Evolutionary conservation across 1,284 basidiomycete genomes (phyloP).

Genomic region (Earliella scabrosa): DNA sequence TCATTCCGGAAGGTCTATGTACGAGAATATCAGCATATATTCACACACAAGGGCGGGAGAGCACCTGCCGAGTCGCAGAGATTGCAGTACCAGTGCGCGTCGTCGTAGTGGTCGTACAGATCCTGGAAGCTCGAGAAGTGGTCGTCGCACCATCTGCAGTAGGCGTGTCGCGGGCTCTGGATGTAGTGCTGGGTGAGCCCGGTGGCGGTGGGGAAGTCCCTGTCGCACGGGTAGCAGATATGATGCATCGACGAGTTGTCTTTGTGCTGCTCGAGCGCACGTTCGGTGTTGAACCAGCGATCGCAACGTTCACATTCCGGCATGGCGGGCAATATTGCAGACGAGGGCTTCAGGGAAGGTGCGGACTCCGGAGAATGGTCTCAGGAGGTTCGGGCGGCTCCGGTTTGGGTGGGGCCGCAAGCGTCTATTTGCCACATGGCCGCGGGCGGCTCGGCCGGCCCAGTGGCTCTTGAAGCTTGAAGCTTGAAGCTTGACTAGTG

Average conservation of each 20-base stretch:
- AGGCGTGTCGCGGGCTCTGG: slow-evolving; percentile 29
- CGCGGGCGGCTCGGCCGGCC: too few species aligned
- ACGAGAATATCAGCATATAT: background rate
- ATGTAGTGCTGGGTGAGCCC: slow-evolving; percentile 25
- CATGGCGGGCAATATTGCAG: slow-evolving; percentile 1
- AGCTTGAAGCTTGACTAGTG: too few species aligned
- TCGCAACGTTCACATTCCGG: slow-evolving; percentile 18
- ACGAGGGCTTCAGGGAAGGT: too few species aligned
- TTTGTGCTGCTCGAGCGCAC: slow-evolving; percentile 31
- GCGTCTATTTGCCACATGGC: too few species aligned
- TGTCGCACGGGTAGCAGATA: slow-evolving; percentile 40
- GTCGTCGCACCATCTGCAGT: slow-evolving; percentile 31
- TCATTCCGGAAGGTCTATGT: background rate
- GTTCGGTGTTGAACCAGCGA: slow-evolving; percentile 16
- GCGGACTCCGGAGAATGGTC: too few species aligned
- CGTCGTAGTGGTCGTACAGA: slow-evolving; percentile 20
- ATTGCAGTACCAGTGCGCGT: slow-evolving; percentile 18
- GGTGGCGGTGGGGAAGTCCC: slow-evolving; percentile 16
- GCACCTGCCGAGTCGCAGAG: slow-evolving; percentile 18
- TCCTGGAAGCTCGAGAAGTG: slow-evolving; percentile 23
- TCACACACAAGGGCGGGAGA: too few species aligned
- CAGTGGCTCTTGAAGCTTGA: too few species aligned
- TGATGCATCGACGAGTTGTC: slow-evolving; percentile 34
- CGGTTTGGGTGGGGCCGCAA: too few species aligned
- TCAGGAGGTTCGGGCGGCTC: too few species aligned